Evolutionary conservation across 2,329 filamentous ascomycete species (phyloP), one percentile per base, ranked within the genome.

Genomic region (Sporothrix pseudoabietina): DNA sequence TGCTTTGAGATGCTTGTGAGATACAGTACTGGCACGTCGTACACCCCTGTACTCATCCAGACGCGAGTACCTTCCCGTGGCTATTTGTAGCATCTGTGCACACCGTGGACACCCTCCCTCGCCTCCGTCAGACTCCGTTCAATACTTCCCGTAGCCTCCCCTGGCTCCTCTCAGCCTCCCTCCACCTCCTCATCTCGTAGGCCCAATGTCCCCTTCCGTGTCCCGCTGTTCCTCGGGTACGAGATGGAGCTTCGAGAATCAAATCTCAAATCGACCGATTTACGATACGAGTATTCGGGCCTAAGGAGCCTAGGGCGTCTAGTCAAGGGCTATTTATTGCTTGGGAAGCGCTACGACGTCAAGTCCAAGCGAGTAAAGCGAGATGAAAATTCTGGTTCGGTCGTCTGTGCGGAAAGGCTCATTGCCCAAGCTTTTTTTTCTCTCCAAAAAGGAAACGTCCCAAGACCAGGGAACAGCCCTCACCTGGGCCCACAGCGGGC

Each of bases 281-380:
- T 66, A 14, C 39, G 61, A 66, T 66, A 65, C 59, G 59, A 65
- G 35, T 65, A 65, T 44, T 44, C n/a, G 35, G 61, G 52, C 52
- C 39, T 39, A 61, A 32, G 57, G 26, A 26, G 26, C 26, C 26
- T 26, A 26, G 26, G 26, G 26, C 26, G 26, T 26, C 26, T 26
- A 26, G 26, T 26, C 57, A n/a, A 26, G 61, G 39, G 61, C 61
- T 47, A 30, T 66, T 19, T 47, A 44, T 47, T 47, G 12, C 61
- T 66, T 47, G 12, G 44, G 44, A 49, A 49, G 44, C 44, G 14
- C 41, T 44, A 14, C 41, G 41, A 14, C 41, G 41, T 44, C 8
- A 44, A 12, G 12, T 12, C 41, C 3, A 14, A 44, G 14, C 3
- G 26, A 22, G 10, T 4, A 14, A 30, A n/a, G n/a, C 4, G n/a